phyloP scores from a whole-genome alignment of 2,329 filamentous ascomycete genomes.

The Periconia macrospinosa region DNA sequence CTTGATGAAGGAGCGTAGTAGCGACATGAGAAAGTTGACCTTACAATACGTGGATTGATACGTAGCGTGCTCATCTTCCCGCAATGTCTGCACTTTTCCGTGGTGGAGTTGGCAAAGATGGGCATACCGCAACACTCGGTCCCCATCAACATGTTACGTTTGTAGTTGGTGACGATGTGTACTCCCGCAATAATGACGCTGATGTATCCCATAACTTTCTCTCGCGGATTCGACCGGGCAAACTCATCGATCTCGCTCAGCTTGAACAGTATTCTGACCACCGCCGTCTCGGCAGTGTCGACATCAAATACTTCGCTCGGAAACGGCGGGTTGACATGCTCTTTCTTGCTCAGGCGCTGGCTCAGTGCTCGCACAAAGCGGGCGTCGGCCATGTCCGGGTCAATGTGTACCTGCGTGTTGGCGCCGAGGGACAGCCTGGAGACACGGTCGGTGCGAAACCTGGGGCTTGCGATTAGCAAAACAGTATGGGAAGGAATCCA shows the following conservation, averaged over 20 bases:
- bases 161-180: slow-evolving; percentile 44
- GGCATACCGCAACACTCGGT: slow-evolving; percentile 57
- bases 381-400: slow-evolving; percentile 58
- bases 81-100: slow-evolving; percentile 46
- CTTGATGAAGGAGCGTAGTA: neutral
- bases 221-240: slow-evolving; percentile 23
- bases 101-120: slow-evolving; percentile 55
- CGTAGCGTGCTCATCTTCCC: slow-evolving; percentile 38
- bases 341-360: slow-evolving; percentile 50
- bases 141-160: slow-evolving; percentile 49
- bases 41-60: slow-evolving; percentile 47
- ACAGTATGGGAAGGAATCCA: slow-evolving; percentile 55
- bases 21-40: slow-evolving; percentile 4
- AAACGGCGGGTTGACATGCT: slow-evolving; percentile 55
- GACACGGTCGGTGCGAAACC: slow-evolving; percentile 41
- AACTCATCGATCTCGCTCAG: slow-evolving; percentile 51
- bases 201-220: slow-evolving; percentile 48
- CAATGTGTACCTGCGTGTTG: slow-evolving; percentile 57
- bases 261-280: slow-evolving; percentile 44
- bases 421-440: slow-evolving; percentile 41
- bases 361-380: slow-evolving; percentile 57
- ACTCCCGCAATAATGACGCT: slow-evolving; percentile 48
- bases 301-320: slow-evolving; percentile 38
- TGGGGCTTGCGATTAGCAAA: slow-evolving; percentile 54
- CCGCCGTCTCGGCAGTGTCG: slow-evolving; percentile 20